phyloP scores from a whole-genome alignment of 2,329 filamentous ascomycete genomes.

The Fusarium begoniae region DNA sequence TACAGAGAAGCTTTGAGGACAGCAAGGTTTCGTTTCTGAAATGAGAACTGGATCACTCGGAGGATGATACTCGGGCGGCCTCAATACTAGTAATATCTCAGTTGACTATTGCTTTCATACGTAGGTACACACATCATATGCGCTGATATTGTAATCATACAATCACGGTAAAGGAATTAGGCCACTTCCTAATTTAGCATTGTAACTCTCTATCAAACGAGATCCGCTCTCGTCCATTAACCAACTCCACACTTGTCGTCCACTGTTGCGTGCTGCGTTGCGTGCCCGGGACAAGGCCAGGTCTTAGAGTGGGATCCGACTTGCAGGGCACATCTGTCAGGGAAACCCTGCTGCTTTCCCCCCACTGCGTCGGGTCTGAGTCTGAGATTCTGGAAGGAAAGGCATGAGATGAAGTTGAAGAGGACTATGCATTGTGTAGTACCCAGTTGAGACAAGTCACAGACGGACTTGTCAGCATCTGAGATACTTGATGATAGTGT shows the following conservation, averaged over 20 bases:
- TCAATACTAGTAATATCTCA: constrained; percentile 7
- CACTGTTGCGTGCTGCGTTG: constrained; percentile 30
- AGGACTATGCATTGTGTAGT: background rate
- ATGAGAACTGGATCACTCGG: background rate
- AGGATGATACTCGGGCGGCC: background rate
- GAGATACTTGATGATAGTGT: background rate
- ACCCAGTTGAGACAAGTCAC: background rate
- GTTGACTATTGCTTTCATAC: background rate
- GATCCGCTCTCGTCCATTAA: constrained; percentile 12
- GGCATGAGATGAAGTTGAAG: background rate
- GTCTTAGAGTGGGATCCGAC: background rate
- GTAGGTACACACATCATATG: background rate
- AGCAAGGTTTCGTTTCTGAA: background rate
- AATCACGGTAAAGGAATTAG: background rate
- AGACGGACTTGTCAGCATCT: background rate
- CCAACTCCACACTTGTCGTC: constrained; percentile 13
- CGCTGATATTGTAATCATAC: background rate
- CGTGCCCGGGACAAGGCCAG: constrained; percentile 16
- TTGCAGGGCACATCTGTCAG: constrained; percentile 10
- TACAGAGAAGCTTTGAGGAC: background rate
- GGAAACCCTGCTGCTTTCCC: background rate
- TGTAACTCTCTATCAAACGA: constrained; percentile 1
- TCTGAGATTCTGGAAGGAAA: background rate
- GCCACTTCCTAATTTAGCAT: constrained; percentile 3
- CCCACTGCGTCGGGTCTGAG: constrained; percentile 10